Base-by-base conservation (phyloP, 2,329 filamentous ascomycete species). In the Calonectria pseudoreteaudii region DNA sequence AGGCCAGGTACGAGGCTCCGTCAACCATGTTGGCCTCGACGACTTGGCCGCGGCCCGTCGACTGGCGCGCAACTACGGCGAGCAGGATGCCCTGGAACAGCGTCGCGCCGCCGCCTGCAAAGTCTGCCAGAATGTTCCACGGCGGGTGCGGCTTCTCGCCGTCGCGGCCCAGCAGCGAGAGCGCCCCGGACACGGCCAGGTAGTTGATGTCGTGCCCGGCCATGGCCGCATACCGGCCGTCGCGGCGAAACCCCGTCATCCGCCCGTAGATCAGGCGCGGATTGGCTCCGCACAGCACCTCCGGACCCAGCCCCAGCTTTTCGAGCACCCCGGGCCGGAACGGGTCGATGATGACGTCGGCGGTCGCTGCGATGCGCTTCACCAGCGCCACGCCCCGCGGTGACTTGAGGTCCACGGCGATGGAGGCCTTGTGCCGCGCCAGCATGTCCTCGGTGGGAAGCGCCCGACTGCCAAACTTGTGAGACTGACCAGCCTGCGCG, bases 11-110 rank as follows among this genome's bases (percentile, higher is more conserved):
- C 44, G 92, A 91, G 28, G 90, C 91, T 11, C 96, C 96, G 85
- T 98, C 96, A 16, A 98, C 96, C 96, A 98, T 98, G 84, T 98
- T 98, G 20, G 94, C 95, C 86, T 98, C 95, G 11, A 98, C 95
- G 16, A 98, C 93, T 85, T 98, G 96, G 0, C 96, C 96, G 2
- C 86, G 86, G 0, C 95, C 95, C 0, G 88, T 92, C 53, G 84
- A 86, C 64, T 88, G 86, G 41, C 95, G 87, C 18, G 91, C 89
- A 13, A 97, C 80, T 73, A 98, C 84, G 0, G 97, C 96, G 26
- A 98, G 87, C 70, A 98, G 84, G 6, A 98, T 91, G 0, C 96
- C 96, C 72, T 95, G 88, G 80, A 97, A 95, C 52, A 97, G 92
- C 77, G 92, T 92, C 0, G 94, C 93, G 41, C 96, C 96, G 26